Conservation (phyloP, 2,329 filamentous ascomycete species). For the Scedosporium aurantiacum region DNA sequence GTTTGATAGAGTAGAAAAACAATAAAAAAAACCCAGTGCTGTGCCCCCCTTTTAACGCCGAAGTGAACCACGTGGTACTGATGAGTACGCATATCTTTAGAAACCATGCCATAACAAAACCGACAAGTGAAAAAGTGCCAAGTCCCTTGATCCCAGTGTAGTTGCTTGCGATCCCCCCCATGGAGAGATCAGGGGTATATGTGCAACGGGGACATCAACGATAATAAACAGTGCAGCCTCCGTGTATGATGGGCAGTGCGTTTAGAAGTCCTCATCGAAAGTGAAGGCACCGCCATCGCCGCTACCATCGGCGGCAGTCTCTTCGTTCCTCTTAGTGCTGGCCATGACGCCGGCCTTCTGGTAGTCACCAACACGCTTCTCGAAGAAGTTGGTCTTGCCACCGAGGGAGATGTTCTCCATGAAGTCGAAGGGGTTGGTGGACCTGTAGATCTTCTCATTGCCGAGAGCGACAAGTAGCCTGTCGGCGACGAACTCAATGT, state of each 20-base stretch:
- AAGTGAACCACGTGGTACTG: not conserved
- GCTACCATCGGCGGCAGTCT: constrained; percentile 31
- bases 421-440: constrained; percentile 96
- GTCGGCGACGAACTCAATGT: constrained; percentile 99
- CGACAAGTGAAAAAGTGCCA: not conserved
- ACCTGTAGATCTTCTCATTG: constrained; percentile 87
- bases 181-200: not conserved
- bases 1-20: not conserved
- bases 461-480: constrained; percentile 86
- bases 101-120: not conserved
- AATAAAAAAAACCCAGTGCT: constrained; percentile 2
- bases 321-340: constrained; percentile 70
- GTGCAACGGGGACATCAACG: not conserved
- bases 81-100: not conserved
- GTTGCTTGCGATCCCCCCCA: not conserved
- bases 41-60: constrained; percentile 4
- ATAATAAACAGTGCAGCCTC: not conserved
- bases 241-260: constrained; percentile 11
- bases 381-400: constrained; percentile 99
- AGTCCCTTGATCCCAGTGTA: not conserved
- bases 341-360: constrained; percentile 99
- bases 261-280: constrained; percentile 96
- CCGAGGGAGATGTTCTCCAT: constrained; percentile 99
- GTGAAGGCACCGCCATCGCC: constrained; percentile 57
- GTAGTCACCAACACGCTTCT: constrained; percentile 99